These are phyloP conservation scores for Malania oleifera DNA, from an alignment of 164 flowering plant genomes.

Conservation along the genomic window DNA sequence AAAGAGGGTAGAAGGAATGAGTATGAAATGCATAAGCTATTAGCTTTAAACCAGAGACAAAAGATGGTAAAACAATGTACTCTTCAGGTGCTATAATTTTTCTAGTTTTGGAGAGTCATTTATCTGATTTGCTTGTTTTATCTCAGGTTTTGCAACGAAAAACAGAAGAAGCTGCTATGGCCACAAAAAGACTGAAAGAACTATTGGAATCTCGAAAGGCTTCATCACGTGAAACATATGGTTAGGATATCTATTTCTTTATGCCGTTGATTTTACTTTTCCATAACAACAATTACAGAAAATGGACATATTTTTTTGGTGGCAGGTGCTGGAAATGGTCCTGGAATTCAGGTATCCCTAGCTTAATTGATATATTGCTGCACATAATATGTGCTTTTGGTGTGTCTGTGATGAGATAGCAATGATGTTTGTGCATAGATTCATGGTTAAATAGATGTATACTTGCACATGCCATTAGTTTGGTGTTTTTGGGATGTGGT, in stretches of 20 bases:
- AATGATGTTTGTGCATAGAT: background rate
- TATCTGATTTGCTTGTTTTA: background rate
- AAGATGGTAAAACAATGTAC: slow-evolving; percentile 58
- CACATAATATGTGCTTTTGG: background rate
- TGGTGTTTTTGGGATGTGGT: background rate
- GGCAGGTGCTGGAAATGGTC: slow-evolving; percentile 58
- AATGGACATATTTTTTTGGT: background rate
- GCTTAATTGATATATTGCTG: background rate
- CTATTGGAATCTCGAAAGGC: slow-evolving; percentile 79
- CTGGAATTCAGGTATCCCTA: slow-evolving; percentile 73
- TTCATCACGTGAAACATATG: slow-evolving; percentile 62
- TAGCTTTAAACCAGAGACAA: slow-evolving; percentile 92
- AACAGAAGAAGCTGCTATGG: slow-evolving; percentile 95
- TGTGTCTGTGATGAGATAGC: background rate
- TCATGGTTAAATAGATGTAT: background rate
- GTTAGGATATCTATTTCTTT: slow-evolving; percentile 18
- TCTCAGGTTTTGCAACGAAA: slow-evolving; percentile 89
- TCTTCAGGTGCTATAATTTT: background rate
- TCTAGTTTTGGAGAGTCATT: background rate
- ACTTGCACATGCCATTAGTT: background rate
- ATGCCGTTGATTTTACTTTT: background rate
- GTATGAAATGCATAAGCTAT: slow-evolving; percentile 96
- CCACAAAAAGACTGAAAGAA: slow-evolving; percentile 88
- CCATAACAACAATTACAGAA: background rate
- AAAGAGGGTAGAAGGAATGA: slow-evolving; percentile 98